Evolutionary conservation across 2,329 filamentous ascomycete species (phyloP).

Genomic region (Colletotrichum liriopes): DNA sequence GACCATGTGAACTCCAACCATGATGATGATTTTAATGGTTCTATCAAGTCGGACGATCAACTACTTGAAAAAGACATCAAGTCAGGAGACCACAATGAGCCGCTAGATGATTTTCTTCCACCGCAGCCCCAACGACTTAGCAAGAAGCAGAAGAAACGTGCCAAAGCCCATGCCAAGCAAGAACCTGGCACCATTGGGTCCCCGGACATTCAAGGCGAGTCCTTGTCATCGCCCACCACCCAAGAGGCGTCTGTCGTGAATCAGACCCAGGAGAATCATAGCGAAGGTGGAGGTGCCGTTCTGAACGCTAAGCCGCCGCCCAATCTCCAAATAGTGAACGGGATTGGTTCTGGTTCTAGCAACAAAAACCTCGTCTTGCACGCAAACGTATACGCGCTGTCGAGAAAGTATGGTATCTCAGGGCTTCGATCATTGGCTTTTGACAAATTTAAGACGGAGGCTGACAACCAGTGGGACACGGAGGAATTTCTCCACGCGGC

Average conservation of each 20-base stretch:
- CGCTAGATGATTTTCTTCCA: constrained; percentile 32
- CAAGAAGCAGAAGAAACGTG: constrained; percentile 37
- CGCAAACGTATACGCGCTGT: constrained; percentile 30
- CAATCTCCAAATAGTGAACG: not conserved
- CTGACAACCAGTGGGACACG: constrained; percentile 33
- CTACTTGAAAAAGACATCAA: constrained; percentile 13
- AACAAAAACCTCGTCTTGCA: constrained; percentile 25
- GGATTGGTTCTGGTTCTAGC: no score
- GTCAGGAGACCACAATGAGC: not conserved
- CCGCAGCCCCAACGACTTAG: constrained; percentile 18
- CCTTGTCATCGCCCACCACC: not conserved
- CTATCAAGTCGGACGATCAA: constrained; percentile 24
- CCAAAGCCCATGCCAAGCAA: constrained; percentile 23
- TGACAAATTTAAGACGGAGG: constrained; percentile 25
- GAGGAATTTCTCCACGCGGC: constrained; percentile 34
- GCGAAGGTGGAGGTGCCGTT: not conserved
- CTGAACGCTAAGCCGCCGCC: not conserved
- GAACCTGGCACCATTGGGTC: not conserved
- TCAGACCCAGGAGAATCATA: constrained; percentile 17
- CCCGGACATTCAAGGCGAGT: constrained; percentile 1
- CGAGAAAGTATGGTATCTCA: constrained; percentile 27
- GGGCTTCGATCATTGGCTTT: constrained; percentile 7
- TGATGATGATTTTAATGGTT: constrained; percentile 4
- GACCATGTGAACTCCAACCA: not conserved
- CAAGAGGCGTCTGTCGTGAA: not conserved